phyloP scores from a whole-genome alignment of 2,329 filamentous ascomycete species.

The Cladophialophora bantiana region DNA sequence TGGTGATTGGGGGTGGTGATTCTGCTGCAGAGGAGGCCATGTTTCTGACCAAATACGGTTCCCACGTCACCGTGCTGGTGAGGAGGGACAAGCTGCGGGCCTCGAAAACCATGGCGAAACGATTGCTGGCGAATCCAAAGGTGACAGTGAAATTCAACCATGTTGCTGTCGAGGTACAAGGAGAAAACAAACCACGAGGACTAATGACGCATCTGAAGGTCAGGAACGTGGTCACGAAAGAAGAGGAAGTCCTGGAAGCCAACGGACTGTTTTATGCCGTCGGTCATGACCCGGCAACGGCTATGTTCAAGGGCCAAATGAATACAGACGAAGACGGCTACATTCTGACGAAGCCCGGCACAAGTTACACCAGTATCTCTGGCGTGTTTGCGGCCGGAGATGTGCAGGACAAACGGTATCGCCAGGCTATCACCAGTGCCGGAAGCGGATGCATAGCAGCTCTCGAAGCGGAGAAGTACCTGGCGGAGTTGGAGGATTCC shows the following conservation, averaged over 20 bases:
- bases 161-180: slow-evolving; percentile 80
- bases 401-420: slow-evolving; percentile 97
- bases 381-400: slow-evolving; percentile 97
- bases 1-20: slow-evolving; percentile 96
- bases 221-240: slow-evolving; percentile 77
- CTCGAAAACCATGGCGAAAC: slow-evolving; percentile 88
- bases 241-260: slow-evolving; percentile 83
- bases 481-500: slow-evolving; percentile 74
- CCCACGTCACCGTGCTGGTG: slow-evolving; percentile 92
- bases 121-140: slow-evolving; percentile 83
- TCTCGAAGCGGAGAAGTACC: slow-evolving; percentile 92
- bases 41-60: slow-evolving; percentile 97
- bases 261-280: slow-evolving; percentile 97
- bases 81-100: slow-evolving; percentile 85
- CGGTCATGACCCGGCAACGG: slow-evolving; percentile 91
- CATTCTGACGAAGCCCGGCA: slow-evolving; percentile 85
- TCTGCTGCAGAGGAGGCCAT: slow-evolving; percentile 96
- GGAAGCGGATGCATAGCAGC: slow-evolving; percentile 95
- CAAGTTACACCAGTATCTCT: slow-evolving; percentile 83
- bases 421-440: slow-evolving; percentile 96
- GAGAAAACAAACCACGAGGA: slow-evolving; percentile 74
- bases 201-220: slow-evolving; percentile 89
- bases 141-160: slow-evolving; percentile 88
- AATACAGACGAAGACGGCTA: slow-evolving; percentile 91
- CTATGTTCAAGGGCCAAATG: slow-evolving; percentile 88